A percentile compares a stretch with the other conserved stretches of the same genome.
Evolutionary conservation across 345 rosid genomes (phyloP).

Genomic region (Linum tenue): DNA sequence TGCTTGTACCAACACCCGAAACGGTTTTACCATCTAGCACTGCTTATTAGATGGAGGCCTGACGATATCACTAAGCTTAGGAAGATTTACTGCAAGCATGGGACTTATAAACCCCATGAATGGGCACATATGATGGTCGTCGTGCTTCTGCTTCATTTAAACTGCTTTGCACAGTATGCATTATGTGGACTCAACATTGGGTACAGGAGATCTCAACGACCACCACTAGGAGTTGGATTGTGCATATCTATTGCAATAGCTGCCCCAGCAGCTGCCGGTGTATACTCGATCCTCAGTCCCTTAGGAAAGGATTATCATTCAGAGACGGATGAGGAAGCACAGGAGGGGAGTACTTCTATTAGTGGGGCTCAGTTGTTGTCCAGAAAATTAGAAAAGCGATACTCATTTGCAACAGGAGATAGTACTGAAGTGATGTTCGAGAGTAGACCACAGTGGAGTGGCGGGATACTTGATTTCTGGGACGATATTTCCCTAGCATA

Average conservation of each 20-base stretch:
- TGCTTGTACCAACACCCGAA: constrained; percentile 91
- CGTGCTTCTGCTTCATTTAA: constrained; percentile 63
- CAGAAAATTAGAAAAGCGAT: constrained; percentile 42
- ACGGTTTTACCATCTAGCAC: constrained; percentile 70
- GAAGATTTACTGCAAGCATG: constrained; percentile 77
- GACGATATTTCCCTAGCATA: constrained; percentile 79
- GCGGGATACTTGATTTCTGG: constrained; percentile 81
- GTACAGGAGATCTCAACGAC: constrained; percentile 68
- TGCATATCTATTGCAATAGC: constrained; percentile 76
- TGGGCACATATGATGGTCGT: constrained; percentile 89
- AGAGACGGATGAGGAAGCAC: constrained; percentile 60
- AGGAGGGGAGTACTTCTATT: constrained; percentile 16
- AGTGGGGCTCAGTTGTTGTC: constrained; percentile 21
- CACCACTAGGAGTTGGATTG: constrained; percentile 74
- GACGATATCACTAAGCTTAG: constrained; percentile 58
- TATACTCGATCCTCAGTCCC: constrained; percentile 70
- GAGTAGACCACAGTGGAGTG: constrained; percentile 66
- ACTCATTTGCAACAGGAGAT: constrained; percentile 52
- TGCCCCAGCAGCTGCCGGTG: constrained; percentile 79
- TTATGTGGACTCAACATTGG: constrained; percentile 85
- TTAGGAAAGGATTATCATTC: constrained; percentile 72
- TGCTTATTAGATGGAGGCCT: constrained; percentile 67
- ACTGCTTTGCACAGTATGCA: constrained; percentile 94
- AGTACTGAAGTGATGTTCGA: constrained; percentile 34
- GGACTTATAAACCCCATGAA: constrained; percentile 79